Base-by-base conservation (phyloP, 768 basidiomycete genomes). In the Melanogaster broomeanus region DNA sequence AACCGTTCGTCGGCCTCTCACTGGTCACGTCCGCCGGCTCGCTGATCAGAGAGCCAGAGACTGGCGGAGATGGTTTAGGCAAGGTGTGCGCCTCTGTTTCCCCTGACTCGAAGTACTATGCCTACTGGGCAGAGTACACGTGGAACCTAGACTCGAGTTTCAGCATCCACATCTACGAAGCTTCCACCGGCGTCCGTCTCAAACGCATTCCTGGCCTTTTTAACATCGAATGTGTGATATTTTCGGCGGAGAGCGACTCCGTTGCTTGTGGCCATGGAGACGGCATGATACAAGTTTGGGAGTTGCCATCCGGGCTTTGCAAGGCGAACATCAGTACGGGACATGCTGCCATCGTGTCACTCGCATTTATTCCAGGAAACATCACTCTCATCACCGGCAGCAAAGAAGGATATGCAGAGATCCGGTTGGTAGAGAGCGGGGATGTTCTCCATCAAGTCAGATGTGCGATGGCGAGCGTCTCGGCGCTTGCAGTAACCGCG, bases 201-300 rank as follows among this genome's bases (percentile, higher is more conserved):
- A 39, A 45, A 22, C 60, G 60, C 22, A 46, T 54, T 5, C 42
- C 60, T 21, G 56, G 53, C 18, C 39, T 61, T 22, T 51, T 55
- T 21, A 27, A 51, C 3, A 61, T 61, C 39, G 47, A 46, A 5
- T 52, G 50, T 15, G 37, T 48, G 9, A 42, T 28, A 35, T 61
- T 61, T 37, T 61, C 60, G 16, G 42, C 48, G 9, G 42, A 58
- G 21, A 52, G 56, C 38, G 39, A 49, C 15, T 35, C 50, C 5
- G 43, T 61, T 35, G 50, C 52, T 2, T 61, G 56, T 22, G 53
- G 60, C 2, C 59, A 61, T 33, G 60, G 56, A 8, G 24, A 55
- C 0, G 56, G 60, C n/a, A n/a, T 39, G 25, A 48, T 55, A 18
- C 48, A 61, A 42, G 19, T 61, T 48, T 61, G 60, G 60, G 56